phyloP scores from a whole-genome alignment of 2,329 filamentous ascomycete species.

The Escovopsis sp. region DNA sequence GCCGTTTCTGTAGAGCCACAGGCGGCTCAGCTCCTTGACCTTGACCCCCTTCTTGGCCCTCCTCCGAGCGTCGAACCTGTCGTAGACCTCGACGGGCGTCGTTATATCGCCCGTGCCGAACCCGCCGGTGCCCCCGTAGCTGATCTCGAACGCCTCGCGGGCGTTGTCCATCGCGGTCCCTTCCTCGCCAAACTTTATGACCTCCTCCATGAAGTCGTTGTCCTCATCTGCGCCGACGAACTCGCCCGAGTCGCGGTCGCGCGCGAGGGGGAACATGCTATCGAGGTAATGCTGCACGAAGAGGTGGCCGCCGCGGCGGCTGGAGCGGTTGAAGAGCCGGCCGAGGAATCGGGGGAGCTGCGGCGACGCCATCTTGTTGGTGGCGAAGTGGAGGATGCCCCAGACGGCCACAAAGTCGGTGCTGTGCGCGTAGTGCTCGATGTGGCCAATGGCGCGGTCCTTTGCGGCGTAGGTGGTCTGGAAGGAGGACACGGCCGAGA shows the following conservation, averaged over 20 bases:
- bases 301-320: slow-evolving; percentile 38
- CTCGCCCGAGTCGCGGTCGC: slow-evolving; percentile 25
- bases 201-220: slow-evolving; percentile 48
- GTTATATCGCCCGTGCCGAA: slow-evolving; percentile 21
- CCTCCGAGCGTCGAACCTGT: slow-evolving; percentile 13
- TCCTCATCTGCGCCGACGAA: slow-evolving; percentile 30
- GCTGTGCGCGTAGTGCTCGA: slow-evolving; percentile 69
- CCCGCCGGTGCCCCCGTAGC: slow-evolving; percentile 27
- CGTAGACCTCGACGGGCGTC: slow-evolving; percentile 25
- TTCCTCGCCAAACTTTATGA: slow-evolving; percentile 30
- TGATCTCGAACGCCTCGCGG: slow-evolving; percentile 32
- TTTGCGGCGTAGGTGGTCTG: slow-evolving; percentile 23
- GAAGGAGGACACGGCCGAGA: slow-evolving; percentile 18
- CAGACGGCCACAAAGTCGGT: slow-evolving; percentile 61
- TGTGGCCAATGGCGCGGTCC: slow-evolving; percentile 46
- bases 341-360: slow-evolving; percentile 47
- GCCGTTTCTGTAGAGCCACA: slow-evolving; percentile 51
- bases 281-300: slow-evolving; percentile 48
- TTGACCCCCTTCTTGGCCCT: slow-evolving; percentile 24
- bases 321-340: slow-evolving; percentile 41
- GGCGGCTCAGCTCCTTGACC: slow-evolving; percentile 45
- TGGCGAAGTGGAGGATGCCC: slow-evolving; percentile 56
- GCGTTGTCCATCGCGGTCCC: slow-evolving; percentile 28
- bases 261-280: slow-evolving; percentile 42
- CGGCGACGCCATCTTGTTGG: slow-evolving; percentile 23